Conservation (phyloP, 2,329 filamentous ascomycete species). For the Pseudogymnoascus sp. region DNA sequence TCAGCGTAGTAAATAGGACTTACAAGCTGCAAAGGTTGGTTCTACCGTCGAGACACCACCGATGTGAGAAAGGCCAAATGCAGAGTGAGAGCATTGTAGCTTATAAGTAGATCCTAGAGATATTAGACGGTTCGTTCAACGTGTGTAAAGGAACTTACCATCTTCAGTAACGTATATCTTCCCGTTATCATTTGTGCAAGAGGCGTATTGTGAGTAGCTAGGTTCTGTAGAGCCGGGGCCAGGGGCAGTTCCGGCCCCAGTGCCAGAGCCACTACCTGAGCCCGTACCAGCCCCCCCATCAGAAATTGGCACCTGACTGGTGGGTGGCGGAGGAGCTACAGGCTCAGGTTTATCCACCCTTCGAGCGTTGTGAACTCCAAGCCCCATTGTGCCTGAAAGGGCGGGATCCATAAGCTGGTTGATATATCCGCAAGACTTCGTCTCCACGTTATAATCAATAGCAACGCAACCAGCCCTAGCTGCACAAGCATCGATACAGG, state of each 20-base stretch:
- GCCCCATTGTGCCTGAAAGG: neutral
- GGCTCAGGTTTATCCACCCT: neutral
- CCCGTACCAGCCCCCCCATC: neutral
- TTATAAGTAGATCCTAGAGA: neutral
- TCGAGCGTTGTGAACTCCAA: neutral
- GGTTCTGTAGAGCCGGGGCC: neutral
- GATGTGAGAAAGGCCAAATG: neutral
- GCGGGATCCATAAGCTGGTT: neutral
- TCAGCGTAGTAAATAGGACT: neutral
- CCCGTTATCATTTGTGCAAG: neutral
- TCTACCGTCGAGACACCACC: neutral
- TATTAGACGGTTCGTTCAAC: neutral
- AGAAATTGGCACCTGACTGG: neutral
- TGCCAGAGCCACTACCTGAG: too few relatives aligned
- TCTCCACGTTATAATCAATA: slow-evolving; percentile 11
- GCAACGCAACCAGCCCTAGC: slow-evolving; percentile 12
- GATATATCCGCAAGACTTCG: neutral
- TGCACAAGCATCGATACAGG: slow-evolving; percentile 13
- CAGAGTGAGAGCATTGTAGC: neutral
- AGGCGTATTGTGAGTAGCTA: neutral
- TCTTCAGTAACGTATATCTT: neutral
- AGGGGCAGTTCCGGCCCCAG: neutral
- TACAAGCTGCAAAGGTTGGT: neutral
- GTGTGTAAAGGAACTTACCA: neutral
- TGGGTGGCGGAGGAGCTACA: neutral